Evolutionary conservation across 805 yeast genomes (phyloP).

Genomic region (Scheffersomyces ergatensis): DNA sequence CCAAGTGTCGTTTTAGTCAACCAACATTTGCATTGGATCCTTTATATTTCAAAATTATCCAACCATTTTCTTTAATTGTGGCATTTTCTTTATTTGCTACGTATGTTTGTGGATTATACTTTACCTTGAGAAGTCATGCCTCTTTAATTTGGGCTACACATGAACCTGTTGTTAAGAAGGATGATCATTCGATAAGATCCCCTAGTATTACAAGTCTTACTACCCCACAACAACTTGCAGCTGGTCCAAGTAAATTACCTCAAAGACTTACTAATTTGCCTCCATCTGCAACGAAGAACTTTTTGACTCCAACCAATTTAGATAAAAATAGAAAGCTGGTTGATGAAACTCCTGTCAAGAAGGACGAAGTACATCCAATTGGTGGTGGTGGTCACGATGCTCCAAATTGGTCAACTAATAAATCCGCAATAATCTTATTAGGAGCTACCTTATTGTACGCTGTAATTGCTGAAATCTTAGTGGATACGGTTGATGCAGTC

Average conservation of each 20-base stretch:
- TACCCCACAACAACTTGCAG: slow-evolving; percentile 9
- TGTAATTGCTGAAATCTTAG: slow-evolving; percentile 88
- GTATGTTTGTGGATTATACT: slow-evolving; percentile 84
- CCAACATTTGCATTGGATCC: slow-evolving; percentile 70
- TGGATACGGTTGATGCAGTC: slow-evolving; percentile 89
- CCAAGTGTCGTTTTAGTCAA: slow-evolving; percentile 72
- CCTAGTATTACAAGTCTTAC: slow-evolving; percentile 38
- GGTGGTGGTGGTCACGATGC: slow-evolving; percentile 84
- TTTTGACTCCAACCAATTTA: neutral
- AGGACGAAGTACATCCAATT: slow-evolving; percentile 22
- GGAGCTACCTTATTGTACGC: slow-evolving; percentile 89
- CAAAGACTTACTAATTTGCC: slow-evolving; percentile 8
- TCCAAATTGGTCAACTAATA: slow-evolving; percentile 91
- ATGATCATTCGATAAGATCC: slow-evolving; percentile 23
- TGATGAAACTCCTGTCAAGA: neutral
- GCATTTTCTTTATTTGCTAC: slow-evolving; percentile 79
- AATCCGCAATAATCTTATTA: slow-evolving; percentile 77
- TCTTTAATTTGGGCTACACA: slow-evolving; percentile 86
- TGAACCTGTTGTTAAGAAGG: slow-evolving; percentile 29
- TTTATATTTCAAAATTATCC: slow-evolving; percentile 64
- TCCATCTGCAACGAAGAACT: slow-evolving; percentile 12
- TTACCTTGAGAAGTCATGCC: slow-evolving; percentile 94
- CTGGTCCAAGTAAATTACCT: slow-evolving; percentile 6
- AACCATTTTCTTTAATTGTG: slow-evolving; percentile 80
- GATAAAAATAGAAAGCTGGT: neutral